Base-by-base conservation (phyloP, 257 asterid genomes). In the Solanum etuberosum region DNA sequence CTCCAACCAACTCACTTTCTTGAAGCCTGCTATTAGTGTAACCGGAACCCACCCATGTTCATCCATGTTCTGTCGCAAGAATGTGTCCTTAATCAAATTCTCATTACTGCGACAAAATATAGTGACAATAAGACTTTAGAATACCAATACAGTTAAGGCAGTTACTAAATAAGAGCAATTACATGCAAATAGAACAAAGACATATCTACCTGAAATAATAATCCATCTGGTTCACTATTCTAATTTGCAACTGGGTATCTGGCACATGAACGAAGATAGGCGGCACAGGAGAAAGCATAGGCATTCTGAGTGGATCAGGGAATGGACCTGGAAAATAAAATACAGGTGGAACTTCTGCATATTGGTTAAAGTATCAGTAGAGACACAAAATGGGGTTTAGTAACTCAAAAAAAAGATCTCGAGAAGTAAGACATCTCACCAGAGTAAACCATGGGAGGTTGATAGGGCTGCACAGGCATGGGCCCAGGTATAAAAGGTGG, bases 1-100 rank as follows among this genome's bases (percentile, higher is more conserved):
- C 38, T 85, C 87, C 83, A 86, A 42, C 54, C 81, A 87, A 86
- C 92, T 89, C 89, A 90, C 98, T 90, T 91, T 96, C 83, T 92
- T 93, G 93, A 96, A 96, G 83, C 91, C 93, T 35, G 98, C 97
- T 85, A 96, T 92, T 78, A 94, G 86, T 65, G 89, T 91, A 87
- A 94, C 91, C 27, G 96, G 86, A 88, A 96, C 96, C 98, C 98
- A 96, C 31, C 98, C 98, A 85, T 94, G 94, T 5, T 68, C 92
- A 86, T 96, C 98, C 98, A 96, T 96, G 81, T 94, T 94, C 78
- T 88, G 89, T 86, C 98, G 95, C 93, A 96, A 92, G 90, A 27
- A 94, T 63, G 90, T 89, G 78, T 96, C 98, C 83, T 91, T 94
- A 46, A 94, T 93, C 90, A 96, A 92, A 84, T 96, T 94, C 57